Conservation (phyloP, 148 eudicot species). For the Beta vulgaris region DNA sequence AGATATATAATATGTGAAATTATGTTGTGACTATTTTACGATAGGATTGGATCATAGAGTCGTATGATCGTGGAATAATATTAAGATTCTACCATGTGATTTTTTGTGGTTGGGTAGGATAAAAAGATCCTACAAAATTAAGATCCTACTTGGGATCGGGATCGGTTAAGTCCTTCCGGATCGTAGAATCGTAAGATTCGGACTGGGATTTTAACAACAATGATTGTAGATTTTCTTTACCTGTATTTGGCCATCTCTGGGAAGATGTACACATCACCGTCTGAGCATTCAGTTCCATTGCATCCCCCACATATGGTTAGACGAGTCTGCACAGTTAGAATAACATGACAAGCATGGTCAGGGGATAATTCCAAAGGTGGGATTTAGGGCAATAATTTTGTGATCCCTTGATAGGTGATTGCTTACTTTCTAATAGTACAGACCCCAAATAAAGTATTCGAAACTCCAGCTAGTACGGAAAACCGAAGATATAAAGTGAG, state of each 20-base stretch:
- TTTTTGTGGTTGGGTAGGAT: too few species aligned
- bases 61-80: too few species aligned
- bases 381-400: neutral
- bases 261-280: constrained; percentile 83
- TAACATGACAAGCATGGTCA: neutral
- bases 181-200: too few species aligned
- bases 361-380: neutral
- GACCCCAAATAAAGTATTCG: neutral
- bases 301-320: constrained; percentile 70
- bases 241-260: constrained; percentile 92
- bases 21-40: too few species aligned
- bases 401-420: neutral
- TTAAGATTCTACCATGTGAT: too few species aligned
- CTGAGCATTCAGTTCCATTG: constrained; percentile 43
- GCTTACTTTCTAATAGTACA: neutral
- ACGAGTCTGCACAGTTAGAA: constrained; percentile 53
- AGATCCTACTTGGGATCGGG: too few species aligned
- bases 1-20: too few species aligned
- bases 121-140: too few species aligned
- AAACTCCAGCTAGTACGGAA: neutral
- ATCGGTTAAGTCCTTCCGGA: too few species aligned
- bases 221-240: constrained; percentile 33
- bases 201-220: too few species aligned
- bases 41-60: too few species aligned
- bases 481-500: neutral